Conservation (phyloP, 2,329 filamentous ascomycete genomes). For the Phymatotrichopsis omnivora region DNA sequence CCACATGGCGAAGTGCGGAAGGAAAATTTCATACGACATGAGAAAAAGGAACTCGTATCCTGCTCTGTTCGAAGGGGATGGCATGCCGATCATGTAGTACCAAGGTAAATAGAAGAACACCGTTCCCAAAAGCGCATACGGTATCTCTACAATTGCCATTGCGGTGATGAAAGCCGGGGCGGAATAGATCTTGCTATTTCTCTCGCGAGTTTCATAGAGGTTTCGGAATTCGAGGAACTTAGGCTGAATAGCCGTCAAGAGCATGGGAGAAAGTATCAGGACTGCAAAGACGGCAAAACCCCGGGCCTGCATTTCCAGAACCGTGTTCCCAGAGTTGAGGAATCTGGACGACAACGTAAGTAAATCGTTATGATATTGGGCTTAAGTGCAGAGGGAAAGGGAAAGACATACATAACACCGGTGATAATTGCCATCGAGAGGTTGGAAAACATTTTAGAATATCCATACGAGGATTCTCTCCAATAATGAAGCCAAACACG, state of each 20-base stretch:
- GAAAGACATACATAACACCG: slow-evolving; percentile 24
- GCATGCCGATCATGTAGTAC: slow-evolving; percentile 67
- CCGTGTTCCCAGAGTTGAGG: slow-evolving; percentile 54
- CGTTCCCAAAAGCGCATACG: slow-evolving; percentile 53
- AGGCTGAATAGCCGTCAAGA: slow-evolving; percentile 65
- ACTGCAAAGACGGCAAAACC: slow-evolving; percentile 65
- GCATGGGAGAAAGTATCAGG: slow-evolving; percentile 55
- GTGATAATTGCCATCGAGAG: slow-evolving; percentile 29
- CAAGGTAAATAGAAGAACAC: slow-evolving; percentile 63
- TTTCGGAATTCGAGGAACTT: slow-evolving; percentile 66
- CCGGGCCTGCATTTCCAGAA: slow-evolving; percentile 63
- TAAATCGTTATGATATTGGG: neutral
- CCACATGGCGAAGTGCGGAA: slow-evolving; percentile 60
- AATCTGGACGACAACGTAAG: slow-evolving; percentile 37
- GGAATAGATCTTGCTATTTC: slow-evolving; percentile 64
- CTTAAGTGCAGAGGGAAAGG: neutral
- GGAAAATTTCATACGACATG: slow-evolving; percentile 48
- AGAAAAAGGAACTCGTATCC: slow-evolving; percentile 74
- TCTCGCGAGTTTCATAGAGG: slow-evolving; percentile 63
- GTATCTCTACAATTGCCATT: slow-evolving; percentile 62
- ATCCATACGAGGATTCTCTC: slow-evolving; percentile 66
- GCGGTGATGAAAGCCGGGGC: slow-evolving; percentile 69
- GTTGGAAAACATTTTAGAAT: slow-evolving; percentile 57
- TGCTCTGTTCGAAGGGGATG: slow-evolving; percentile 51
- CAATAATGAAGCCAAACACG: slow-evolving; percentile 64